Percentiles rank a stretch among this genome's conserved stretches.
phyloP scores from a whole-genome alignment of 2,329 filamentous ascomycete species.

The Alternaria panax region DNA sequence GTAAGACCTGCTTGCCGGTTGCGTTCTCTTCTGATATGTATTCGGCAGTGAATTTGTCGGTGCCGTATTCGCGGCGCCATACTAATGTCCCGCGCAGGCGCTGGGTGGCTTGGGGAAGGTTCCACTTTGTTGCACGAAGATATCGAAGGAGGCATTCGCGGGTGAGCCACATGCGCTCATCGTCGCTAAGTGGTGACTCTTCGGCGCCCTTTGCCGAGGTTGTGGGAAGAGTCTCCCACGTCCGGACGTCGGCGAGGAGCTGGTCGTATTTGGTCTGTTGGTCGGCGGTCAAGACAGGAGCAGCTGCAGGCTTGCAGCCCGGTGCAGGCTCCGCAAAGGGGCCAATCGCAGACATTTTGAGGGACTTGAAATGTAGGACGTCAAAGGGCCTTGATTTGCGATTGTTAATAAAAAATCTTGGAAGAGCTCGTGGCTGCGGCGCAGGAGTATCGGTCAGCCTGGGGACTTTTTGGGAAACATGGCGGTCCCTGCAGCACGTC shows the following conservation, averaged over 20 bases:
- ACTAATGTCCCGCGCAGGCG: slow-evolving; percentile 81
- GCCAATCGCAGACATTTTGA: slow-evolving; percentile 40
- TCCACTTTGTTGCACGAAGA: slow-evolving; percentile 90
- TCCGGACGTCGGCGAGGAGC: slow-evolving; percentile 73
- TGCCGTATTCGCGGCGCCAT: slow-evolving; percentile 91
- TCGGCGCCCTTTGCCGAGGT: slow-evolving; percentile 66
- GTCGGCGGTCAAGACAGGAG: slow-evolving; percentile 72
- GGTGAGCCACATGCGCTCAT: slow-evolving; percentile 88
- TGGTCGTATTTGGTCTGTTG: slow-evolving; percentile 83
- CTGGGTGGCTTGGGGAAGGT: slow-evolving; percentile 74
- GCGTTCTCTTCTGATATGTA: slow-evolving; percentile 94
- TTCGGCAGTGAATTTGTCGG: slow-evolving; percentile 76
- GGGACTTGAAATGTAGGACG: background rate
- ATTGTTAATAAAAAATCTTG: background rate
- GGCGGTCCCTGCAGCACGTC: slow-evolving; percentile 24
- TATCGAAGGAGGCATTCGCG: slow-evolving; percentile 92
- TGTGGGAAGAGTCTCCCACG: slow-evolving; percentile 74
- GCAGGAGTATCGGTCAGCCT: slow-evolving; percentile 2
- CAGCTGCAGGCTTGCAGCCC: slow-evolving; percentile 63
- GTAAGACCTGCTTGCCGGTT: slow-evolving; percentile 91
- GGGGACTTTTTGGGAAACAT: slow-evolving; percentile 22
- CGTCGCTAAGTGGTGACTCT: slow-evolving; percentile 72
- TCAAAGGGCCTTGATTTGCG: background rate
- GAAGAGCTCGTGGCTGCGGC: background rate
- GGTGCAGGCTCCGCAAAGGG: slow-evolving; percentile 51